Evolutionary conservation across 2,329 filamentous ascomycete species (phyloP), one percentile per base, ranked within the genome.

Genomic region (Colletotrichum horii): DNA sequence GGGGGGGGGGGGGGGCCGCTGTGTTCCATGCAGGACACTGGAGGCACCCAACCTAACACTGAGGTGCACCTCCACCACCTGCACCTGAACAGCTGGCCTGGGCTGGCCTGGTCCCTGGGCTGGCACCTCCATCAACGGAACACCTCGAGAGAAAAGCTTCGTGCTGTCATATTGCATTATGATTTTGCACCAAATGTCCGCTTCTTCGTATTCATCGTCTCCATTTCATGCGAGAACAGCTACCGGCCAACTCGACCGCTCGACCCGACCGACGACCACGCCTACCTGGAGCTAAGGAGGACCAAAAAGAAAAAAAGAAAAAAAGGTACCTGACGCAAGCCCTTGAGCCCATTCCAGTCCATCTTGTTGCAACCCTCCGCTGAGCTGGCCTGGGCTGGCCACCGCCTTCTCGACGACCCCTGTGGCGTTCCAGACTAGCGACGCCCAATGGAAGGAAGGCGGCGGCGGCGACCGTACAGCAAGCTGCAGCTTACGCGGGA

Each of bases 381-480:
- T 48, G n/a, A 24, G 62, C 62, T 43, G 52, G 66, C 32, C 66
- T 22, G 66, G 66, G 30, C 38, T 72, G 73, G 69, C 69, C 73
- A 75, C 69, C 55, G 69, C 73, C 62, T 75, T 72, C 73, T 61
- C 55, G 61, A 55, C 43, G 55, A 72, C 68, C 73, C 73, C 73
- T 75, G 73, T 72, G 73, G 73, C 73, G 73, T 70, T 61, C 56
- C 64, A 58, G 32, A 64, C 73, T 75, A 75, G 69, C 70, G 69
- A 75, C 68, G 68, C 68, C 68, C 38, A 71, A 71, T 66, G 34
- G 61, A 75, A 52, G 30, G 36, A 72, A 52, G 43, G 43, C 43
- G 43, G 43, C 43, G 61, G 67, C 67, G 48, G 71, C 71, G 36
- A 62, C 62, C 24, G 58, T 32, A 55, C 64, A 19, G 36, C 30